Conservation (phyloP, 257 asterid genomes). For the Echium plantagineum region DNA sequence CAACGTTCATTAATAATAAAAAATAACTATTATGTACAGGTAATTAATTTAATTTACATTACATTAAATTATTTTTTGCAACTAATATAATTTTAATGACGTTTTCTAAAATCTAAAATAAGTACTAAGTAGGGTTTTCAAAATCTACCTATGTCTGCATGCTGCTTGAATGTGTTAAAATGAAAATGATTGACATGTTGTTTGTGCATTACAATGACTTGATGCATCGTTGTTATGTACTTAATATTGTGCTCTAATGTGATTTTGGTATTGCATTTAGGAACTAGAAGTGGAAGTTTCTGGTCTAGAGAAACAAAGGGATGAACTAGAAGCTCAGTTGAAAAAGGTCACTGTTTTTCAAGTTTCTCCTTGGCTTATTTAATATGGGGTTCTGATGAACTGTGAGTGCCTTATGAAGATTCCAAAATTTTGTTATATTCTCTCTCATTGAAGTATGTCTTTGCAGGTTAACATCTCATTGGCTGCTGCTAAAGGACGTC, state of each 20-base stretch:
- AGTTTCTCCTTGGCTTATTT: not conserved
- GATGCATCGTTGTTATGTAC: not conserved
- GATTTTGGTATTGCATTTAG: slow-evolving; percentile 29
- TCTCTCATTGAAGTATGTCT: not conserved
- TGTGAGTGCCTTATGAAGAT: not conserved
- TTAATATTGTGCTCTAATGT: not conserved
- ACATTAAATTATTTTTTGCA: no score
- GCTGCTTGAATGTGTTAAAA: no score
- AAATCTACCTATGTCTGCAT: no score
- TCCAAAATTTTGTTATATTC: not conserved
- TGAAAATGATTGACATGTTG: not conserved
- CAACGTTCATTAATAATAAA: no score
- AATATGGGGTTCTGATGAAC: not conserved
- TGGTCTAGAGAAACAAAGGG: slow-evolving; percentile 72
- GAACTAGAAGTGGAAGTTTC: slow-evolving; percentile 72
- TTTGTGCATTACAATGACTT: not conserved
- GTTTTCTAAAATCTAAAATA: no score
- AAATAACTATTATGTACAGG: no score
- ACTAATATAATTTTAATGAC: no score
- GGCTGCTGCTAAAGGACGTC: slow-evolving; percentile 80
- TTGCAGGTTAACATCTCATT: slow-evolving; percentile 69
- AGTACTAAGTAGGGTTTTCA: no score
- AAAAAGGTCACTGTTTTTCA: slow-evolving; percentile 49
- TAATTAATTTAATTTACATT: no score
- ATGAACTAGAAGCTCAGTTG: slow-evolving; percentile 83